A percentile compares a stretch with the other conserved stretches of the same genome.
phyloP scores from a whole-genome alignment of 2,329 filamentous ascomycete species.

The Chalara sp. region DNA sequence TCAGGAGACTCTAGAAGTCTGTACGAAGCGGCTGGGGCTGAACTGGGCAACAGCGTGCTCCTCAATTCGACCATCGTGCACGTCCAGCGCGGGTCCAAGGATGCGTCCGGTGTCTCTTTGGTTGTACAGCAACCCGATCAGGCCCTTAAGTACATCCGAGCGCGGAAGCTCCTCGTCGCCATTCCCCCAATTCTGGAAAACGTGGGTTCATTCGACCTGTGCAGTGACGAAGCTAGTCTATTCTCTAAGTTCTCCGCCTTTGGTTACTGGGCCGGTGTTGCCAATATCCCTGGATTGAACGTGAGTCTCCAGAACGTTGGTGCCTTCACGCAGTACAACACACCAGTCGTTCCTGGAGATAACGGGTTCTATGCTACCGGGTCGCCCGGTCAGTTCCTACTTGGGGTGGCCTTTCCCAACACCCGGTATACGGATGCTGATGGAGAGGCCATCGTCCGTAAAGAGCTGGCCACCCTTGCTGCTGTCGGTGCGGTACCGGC shows the following conservation, averaged over 20 bases:
- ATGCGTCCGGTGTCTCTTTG: slow-evolving; percentile 22
- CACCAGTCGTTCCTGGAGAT: slow-evolving; percentile 24
- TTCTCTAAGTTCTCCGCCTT: slow-evolving; percentile 30
- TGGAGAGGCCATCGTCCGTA: neutral
- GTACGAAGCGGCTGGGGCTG: neutral
- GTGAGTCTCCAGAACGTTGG: slow-evolving; percentile 20
- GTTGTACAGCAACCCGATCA: slow-evolving; percentile 22
- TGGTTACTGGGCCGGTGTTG: slow-evolving; percentile 30
- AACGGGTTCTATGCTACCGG: slow-evolving; percentile 18
- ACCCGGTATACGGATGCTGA: neutral
- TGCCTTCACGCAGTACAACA: slow-evolving; percentile 17
- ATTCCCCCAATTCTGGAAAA: slow-evolving; percentile 30
- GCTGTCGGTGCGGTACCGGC: neutral
- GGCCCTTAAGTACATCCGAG: slow-evolving; percentile 29
- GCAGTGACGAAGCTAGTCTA: slow-evolving; percentile 24
- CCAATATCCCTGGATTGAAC: slow-evolving; percentile 30
- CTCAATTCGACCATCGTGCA: slow-evolving; percentile 1
- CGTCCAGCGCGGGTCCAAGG: neutral
- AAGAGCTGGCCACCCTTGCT: neutral
- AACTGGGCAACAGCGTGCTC: neutral
- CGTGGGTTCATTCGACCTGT: slow-evolving; percentile 29
- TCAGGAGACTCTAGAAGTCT: slow-evolving; percentile 1
- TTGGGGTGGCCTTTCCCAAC: too few species aligned
- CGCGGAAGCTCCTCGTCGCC: slow-evolving; percentile 33
- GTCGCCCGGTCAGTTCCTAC: too few species aligned